A percentile compares a stretch with the other conserved stretches of the same genome.
phyloP scores from a whole-genome alignment of 768 basidiomycete species.

The Galerina marginata region DNA sequence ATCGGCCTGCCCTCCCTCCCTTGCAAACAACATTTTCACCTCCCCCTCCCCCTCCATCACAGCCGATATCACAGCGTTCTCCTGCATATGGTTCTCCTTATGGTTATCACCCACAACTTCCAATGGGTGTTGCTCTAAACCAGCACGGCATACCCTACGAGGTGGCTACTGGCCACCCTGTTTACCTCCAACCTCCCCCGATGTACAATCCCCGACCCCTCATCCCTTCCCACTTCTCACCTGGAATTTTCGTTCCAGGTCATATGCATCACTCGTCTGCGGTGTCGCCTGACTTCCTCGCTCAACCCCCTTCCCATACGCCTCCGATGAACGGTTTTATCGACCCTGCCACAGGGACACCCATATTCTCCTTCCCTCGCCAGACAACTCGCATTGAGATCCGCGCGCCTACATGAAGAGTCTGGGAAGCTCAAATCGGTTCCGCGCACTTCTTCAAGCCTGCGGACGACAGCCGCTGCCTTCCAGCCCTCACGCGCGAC shows the following conservation, averaged over 20 bases:
- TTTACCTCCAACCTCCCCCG: constrained; percentile 67
- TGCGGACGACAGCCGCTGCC: constrained; percentile 56
- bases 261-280: constrained; percentile 67
- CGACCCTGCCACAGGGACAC: constrained; percentile 66
- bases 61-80: constrained; percentile 44
- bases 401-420: constrained; percentile 59
- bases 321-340: constrained; percentile 68
- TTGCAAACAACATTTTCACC: constrained; percentile 50
- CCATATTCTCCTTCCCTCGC: constrained; percentile 78
- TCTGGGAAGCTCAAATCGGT: constrained; percentile 37
- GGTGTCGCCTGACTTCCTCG: constrained; percentile 67
- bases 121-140: constrained; percentile 75
- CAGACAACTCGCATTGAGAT: constrained; percentile 77
- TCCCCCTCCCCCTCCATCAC: constrained; percentile 32
- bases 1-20: constrained; percentile 42
- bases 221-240: constrained; percentile 58
- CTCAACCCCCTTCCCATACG: constrained; percentile 57
- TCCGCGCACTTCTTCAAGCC: constrained; percentile 38
- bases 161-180: constrained; percentile 79
- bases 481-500: constrained; percentile 51
- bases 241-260: constrained; percentile 56
- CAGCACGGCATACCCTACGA: constrained; percentile 84
- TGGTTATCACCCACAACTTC: constrained; percentile 61
- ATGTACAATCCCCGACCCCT: constrained; percentile 75
- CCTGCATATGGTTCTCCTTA: constrained; percentile 76